Evolutionary conservation across 768 basidiomycete genomes (phyloP), one percentile per base, ranked within the genome.

Genomic region (Hypsizygus marmoreus): DNA sequence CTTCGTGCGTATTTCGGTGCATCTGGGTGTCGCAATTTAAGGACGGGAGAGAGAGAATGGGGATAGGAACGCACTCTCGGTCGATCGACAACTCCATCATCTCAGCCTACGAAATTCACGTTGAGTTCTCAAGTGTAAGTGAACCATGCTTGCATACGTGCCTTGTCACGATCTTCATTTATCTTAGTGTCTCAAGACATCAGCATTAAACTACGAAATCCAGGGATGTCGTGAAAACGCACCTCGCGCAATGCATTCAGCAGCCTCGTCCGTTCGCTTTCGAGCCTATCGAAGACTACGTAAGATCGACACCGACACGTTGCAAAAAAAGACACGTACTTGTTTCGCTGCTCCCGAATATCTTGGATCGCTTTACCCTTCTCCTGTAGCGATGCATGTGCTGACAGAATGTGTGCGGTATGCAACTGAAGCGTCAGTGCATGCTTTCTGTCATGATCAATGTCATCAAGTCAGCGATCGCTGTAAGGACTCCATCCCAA

Each of bases 401-500:
- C 88, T 6, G 90, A 89, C 2, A 92, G 71, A 32, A 92, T 89
- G 60, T 92, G 88, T 8, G 91, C 89, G 8, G 91, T 92, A 54
- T 92, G 91, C 26, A 92, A 69, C 63, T 92, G 90, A 32, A 92
- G 69, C 7, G 88, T 88, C 51, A 92, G 62, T 4, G 88, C 88
- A 61, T 91, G 90, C 68, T 91, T 91, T 68, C 88, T 91, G 47
- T 51, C 19, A 34, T 38, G n/a, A 32, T 22, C n/a, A n/a, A n/a
- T 28, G 45, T 46, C 43, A 50, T 49, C 28, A 38, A 33, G 32
- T 43, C 29, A 42, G 29, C 34, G n/a, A 36, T 47, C 22, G n/a
- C n/a, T n/a, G n/a, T n/a, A n/a, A n/a, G n/a, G n/a, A n/a, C n/a
- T n/a, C n/a, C n/a, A n/a, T n/a, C n/a, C n/a, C n/a, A n/a, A n/a